phyloP scores from a whole-genome alignment of 139 green algal genomes.

The Klebsormidium nitens region DNA sequence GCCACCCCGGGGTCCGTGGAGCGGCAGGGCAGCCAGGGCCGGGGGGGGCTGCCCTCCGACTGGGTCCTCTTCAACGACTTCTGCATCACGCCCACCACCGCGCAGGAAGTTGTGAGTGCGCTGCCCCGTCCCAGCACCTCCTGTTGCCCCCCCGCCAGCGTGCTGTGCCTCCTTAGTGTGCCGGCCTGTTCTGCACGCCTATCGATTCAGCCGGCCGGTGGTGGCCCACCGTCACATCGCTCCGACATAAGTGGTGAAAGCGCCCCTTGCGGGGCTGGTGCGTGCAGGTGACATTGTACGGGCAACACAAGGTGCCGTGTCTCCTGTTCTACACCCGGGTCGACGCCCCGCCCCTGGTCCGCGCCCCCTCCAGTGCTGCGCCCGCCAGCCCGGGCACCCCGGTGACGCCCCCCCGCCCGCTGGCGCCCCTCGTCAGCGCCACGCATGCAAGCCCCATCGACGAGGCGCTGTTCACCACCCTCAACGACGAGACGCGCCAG shows the following conservation, averaged over 20 bases:
- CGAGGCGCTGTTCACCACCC: slow-evolving; percentile 3
- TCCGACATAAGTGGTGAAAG: no score
- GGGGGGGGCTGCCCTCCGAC: no score
- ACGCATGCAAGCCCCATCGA: neutral
- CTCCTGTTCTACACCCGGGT: slow-evolving; percentile 71
- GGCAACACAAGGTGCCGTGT: slow-evolving; percentile 69
- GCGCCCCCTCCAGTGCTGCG: no score
- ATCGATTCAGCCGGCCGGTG: no score
- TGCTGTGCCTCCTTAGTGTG: no score
- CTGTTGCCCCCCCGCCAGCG: neutral
- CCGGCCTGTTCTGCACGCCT: no score
- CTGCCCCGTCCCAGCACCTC: slow-evolving; percentile 1
- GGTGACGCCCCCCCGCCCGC: no score
- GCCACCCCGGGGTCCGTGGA: no score
- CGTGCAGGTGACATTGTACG: slow-evolving; percentile 48
- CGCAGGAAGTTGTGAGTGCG: slow-evolving; percentile 27
- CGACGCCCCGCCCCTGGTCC: neutral
- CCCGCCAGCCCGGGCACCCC: neutral
- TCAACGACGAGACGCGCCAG: slow-evolving; percentile 3
- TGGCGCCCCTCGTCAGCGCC: neutral
- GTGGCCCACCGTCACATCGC: no score
- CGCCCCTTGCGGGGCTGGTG: no score
- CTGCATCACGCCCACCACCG: slow-evolving; percentile 16
- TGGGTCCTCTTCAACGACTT: slow-evolving; percentile 89
- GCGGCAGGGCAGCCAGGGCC: no score